These are phyloP conservation scores for Fusarium tuaranense DNA, from an alignment of 2,329 filamentous ascomycete species.

Conservation along the genomic window DNA sequence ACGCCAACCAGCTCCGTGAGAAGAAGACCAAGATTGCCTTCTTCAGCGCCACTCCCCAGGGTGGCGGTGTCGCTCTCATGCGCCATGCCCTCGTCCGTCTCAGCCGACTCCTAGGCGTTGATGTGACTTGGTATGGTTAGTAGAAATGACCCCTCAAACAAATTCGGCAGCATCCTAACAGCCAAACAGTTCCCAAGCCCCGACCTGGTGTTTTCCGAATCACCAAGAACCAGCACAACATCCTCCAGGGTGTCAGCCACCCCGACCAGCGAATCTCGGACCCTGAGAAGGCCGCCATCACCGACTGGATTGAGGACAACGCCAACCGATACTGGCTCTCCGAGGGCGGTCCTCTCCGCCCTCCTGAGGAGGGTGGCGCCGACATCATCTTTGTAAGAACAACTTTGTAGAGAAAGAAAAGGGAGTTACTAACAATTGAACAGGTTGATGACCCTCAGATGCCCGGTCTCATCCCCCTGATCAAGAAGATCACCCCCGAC, in stretches of 20 bases:
- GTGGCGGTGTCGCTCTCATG: slow-evolving; percentile 87
- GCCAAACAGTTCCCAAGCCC: slow-evolving; percentile 75
- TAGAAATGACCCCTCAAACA: slow-evolving; percentile 11
- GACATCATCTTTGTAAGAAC: slow-evolving; percentile 75
- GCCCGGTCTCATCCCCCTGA: slow-evolving; percentile 80
- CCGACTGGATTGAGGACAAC: slow-evolving; percentile 80
- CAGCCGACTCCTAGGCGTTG: slow-evolving; percentile 72
- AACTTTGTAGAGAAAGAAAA: neutral
- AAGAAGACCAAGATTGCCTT: slow-evolving; percentile 78
- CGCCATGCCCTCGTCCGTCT: slow-evolving; percentile 82
- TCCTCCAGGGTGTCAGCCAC: slow-evolving; percentile 81
- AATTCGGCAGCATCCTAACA: neutral
- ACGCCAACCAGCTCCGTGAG: slow-evolving; percentile 70
- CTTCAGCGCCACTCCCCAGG: slow-evolving; percentile 84
- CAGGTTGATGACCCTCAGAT: slow-evolving; percentile 87
- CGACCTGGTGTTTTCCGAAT: slow-evolving; percentile 83
- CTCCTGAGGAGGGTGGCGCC: slow-evolving; percentile 76
- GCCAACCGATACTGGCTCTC: slow-evolving; percentile 80
- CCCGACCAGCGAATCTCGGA: slow-evolving; percentile 72
- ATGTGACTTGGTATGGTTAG: slow-evolving; percentile 78
- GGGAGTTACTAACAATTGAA: neutral
- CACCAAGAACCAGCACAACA: slow-evolving; percentile 91
- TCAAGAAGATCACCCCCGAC: slow-evolving; percentile 77
- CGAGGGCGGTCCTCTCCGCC: slow-evolving; percentile 73
- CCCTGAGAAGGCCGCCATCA: slow-evolving; percentile 72